Evolutionary conservation across 805 yeast species (phyloP), one percentile per base, ranked within the genome.

Genomic region (Candida sonorensis): DNA sequence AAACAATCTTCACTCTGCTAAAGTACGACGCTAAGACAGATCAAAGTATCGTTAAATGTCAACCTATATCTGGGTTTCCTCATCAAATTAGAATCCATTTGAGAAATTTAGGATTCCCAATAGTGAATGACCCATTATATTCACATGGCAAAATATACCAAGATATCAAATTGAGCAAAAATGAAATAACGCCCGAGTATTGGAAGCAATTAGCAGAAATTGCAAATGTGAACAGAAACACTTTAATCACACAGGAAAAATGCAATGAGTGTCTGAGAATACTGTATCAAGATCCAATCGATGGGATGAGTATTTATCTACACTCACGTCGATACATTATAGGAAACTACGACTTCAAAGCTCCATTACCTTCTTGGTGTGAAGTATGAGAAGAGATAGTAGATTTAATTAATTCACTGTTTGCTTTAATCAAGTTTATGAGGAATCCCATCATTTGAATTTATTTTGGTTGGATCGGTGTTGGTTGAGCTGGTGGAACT

Each of bases 61-160:
- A 45, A 18, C 75, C 77, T 1, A 33, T 60, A 3, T 62, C 72
- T 1, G 79, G 79, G 0, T 61, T 65, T 30, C 67, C 65, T 53
- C 79, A 73, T 51, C 79, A 73, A 44, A 69, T 73, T 14, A 52
- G 79, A 10, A 69, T 72, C 7, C 79, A 73, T 46, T 46, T 72
- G 11, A 49, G 75, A 12, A 67, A 69, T 38, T 34, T 70, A 31
- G 67, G 67, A 1, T 44, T 37, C 31, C 62, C 64, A 2, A 55
- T 59, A 4, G 39, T 41, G 2, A 50, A 55, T 26, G 64, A 59
- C 31, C 51, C 57, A 10, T 26, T 57, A 14, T 59, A 58, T 31
- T 40, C 44, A 3, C 18, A 19, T 2, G 31, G 40, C 7, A 34
- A 38, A 24, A 30, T 35, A 6, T 28, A 21, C 23, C 23, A 21